Conservation (phyloP, 306 rosid species). For the Medicago lupulina region DNA sequence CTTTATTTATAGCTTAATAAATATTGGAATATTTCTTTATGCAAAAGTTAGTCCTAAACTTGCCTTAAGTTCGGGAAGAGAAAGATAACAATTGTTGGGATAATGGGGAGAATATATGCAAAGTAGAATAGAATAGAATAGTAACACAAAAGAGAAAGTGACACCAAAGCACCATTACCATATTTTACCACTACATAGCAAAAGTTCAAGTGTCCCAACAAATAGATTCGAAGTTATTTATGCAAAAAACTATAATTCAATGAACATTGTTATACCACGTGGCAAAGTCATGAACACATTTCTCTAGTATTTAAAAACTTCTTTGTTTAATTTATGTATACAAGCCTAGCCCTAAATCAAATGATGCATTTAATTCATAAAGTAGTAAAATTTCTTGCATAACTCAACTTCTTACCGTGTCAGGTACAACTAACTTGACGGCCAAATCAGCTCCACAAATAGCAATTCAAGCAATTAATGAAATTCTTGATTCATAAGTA, state of each 20-base stretch:
- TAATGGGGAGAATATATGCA: conserved; percentile 55
- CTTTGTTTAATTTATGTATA: not conserved
- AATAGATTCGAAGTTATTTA: conserved; percentile 30
- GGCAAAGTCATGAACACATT: not conserved
- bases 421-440: conserved; percentile 48
- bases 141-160: conserved; percentile 12
- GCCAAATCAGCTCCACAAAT: conserved; percentile 39
- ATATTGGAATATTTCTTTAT: not conserved
- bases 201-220: conserved; percentile 35
- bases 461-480: conserved; percentile 35
- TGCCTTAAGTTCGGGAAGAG: conserved; percentile 32
- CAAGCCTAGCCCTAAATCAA: not conserved
- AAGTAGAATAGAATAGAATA: conserved; percentile 27
- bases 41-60: conserved; percentile 13
- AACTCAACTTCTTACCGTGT: conserved; percentile 7
- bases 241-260: not conserved
- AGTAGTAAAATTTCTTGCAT: not conserved
- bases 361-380: conserved; percentile 20
- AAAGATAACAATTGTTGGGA: conserved; percentile 33
- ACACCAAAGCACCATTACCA: conserved; percentile 25
- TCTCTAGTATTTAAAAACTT: not conserved
- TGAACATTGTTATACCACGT: conserved; percentile 19
- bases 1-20: not conserved
- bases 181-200: conserved; percentile 10
- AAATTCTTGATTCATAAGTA: conserved; percentile 26